Percentiles rank a stretch among this genome's conserved stretches.
These are phyloP conservation scores for Boletus rubescentipes DNA, from an alignment of 768 basidiomycete genomes.

Conservation along the genomic window DNA sequence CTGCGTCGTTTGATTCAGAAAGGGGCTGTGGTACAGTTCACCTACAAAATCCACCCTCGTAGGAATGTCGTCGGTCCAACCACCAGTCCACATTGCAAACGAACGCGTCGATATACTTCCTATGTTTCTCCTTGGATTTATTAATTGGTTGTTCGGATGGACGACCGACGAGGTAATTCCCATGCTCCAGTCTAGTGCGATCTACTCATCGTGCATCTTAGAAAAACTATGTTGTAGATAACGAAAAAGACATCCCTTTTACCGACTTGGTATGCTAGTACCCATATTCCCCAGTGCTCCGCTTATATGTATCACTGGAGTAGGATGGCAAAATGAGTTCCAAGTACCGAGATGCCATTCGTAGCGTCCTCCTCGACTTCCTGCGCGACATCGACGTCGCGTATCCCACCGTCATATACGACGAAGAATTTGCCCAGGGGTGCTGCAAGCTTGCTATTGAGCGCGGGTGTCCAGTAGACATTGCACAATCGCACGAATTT, in stretches of 20 bases:
- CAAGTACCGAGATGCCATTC: background rate
- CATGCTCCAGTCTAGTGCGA: background rate
- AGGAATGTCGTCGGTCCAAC: background rate
- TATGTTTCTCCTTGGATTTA: background rate
- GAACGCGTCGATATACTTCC: too few species aligned
- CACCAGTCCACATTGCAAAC: too few species aligned
- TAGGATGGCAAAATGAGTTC: background rate
- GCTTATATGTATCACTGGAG: background rate
- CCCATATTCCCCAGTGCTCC: background rate
- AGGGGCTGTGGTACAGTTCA: background rate
- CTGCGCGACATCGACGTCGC: background rate
- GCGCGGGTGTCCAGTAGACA: background rate
- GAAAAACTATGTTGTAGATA: background rate
- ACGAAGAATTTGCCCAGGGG: slow-evolving; percentile 1
- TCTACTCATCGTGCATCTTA: background rate
- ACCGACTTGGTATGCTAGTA: background rate
- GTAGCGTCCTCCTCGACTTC: slow-evolving; percentile 1
- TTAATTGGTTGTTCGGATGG: slow-evolving; percentile 1
- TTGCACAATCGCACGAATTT: slow-evolving; percentile 1
- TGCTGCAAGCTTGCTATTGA: background rate
- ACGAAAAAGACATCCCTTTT: background rate
- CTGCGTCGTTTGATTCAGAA: background rate
- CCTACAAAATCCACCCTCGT: background rate
- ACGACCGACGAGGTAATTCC: background rate
- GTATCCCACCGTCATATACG: slow-evolving; percentile 1